phyloP scores from a whole-genome alignment of 176 grass and related monocot species.

The Musa acuminata region DNA sequence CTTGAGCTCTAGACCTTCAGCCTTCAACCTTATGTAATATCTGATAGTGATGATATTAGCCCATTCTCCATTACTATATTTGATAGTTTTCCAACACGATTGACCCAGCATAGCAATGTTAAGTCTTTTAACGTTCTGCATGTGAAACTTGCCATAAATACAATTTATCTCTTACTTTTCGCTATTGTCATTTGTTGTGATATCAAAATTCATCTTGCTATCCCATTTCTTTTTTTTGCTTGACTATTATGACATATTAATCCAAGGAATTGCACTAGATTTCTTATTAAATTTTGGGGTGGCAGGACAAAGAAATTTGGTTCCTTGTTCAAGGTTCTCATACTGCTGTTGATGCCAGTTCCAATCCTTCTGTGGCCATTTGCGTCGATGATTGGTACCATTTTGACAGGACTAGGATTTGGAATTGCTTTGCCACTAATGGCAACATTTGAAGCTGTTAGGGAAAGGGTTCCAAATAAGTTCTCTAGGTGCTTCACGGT shows the following conservation, averaged over 20 bases:
- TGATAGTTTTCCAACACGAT: not conserved
- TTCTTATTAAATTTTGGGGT: not conserved
- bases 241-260: not conserved
- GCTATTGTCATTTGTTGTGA: too few relatives aligned
- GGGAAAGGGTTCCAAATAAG: conserved; percentile 10
- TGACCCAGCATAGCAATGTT: not conserved
- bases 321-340: conserved; percentile 9
- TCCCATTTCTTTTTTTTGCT: not conserved
- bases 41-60: too few relatives aligned
- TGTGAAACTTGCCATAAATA: not conserved
- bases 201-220: not conserved
- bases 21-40: too few relatives aligned
- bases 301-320: conserved; percentile 22
- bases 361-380: conserved; percentile 9
- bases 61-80: not conserved
- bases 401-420: conserved; percentile 15
- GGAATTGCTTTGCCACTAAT: conserved; percentile 12
- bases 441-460: conserved; percentile 14
- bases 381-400: not conserved
- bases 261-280: too few relatives aligned
- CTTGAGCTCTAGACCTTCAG: too few relatives aligned
- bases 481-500: conserved; percentile 13
- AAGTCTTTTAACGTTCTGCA: not conserved
- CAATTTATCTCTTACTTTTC: too few relatives aligned
- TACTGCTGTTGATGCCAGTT: conserved; percentile 13